These are phyloP conservation scores for Solanum dulcamara DNA, from an alignment of 257 asterid species.

Conservation along the genomic window DNA sequence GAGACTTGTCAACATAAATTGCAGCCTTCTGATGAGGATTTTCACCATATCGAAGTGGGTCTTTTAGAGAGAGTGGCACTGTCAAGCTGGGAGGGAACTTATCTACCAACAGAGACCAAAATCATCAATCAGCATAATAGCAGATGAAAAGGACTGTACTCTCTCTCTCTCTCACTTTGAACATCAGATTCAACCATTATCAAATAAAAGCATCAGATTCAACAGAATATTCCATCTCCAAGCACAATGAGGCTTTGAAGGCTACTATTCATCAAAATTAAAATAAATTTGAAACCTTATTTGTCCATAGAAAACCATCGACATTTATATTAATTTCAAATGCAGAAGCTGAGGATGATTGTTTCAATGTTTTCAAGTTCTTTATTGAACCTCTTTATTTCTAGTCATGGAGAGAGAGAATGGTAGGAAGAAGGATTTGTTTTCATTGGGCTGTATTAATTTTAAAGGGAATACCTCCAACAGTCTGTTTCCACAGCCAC, in stretches of 20 bases:
- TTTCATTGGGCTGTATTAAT: background rate
- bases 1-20: conserved; percentile 79
- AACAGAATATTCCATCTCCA: background rate
- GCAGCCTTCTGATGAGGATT: conserved; percentile 99
- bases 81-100: conserved; percentile 73
- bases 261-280: background rate
- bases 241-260: background rate
- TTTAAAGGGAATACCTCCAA: conserved; percentile 39
- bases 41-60: conserved; percentile 93
- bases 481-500: conserved; percentile 94
- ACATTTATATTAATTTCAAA: background rate
- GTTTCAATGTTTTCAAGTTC: background rate
- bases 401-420: background rate
- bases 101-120: conserved; percentile 28
- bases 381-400: background rate
- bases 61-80: conserved; percentile 65
- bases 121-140: background rate
- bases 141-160: background rate
- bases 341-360: background rate
- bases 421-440: background rate
- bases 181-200: too few relatives aligned
- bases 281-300: background rate
- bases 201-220: background rate
- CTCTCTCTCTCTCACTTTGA: too few relatives aligned
- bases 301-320: background rate